Base-by-base conservation (phyloP, 2,329 filamentous ascomycete species). In the Endothia cerciana region DNA sequence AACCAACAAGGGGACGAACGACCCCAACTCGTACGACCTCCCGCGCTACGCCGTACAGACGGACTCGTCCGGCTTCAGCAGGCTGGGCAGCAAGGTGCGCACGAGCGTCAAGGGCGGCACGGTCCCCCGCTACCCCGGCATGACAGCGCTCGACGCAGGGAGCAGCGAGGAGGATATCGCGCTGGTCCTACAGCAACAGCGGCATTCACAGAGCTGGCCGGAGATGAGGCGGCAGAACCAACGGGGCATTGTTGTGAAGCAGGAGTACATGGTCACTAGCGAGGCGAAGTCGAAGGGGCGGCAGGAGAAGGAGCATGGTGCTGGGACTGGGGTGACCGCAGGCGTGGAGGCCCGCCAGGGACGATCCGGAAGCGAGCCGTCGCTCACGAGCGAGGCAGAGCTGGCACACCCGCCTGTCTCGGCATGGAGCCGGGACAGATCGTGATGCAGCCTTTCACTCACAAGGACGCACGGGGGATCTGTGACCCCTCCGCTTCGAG, bases 1-100 rank as follows among this genome's bases (percentile, higher is more conserved):
- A 2, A 43, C 40, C 4, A 7, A 2, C 36, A 22, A 36, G 13
- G 36, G 33, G 10, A 60, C 45, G 1, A 56, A 60, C 36, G 57
- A 49, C 25, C 33, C 55, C 17, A 36, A 41, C 22, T 60, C 56
- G 25, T 64, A 64, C 47, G 63, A 64, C 17, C 45, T 64, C 3
- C 63, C 63, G 19, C 63, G 33, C 38, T 64, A 64, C 28, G 56
- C 63, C 7, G 45, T 17, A 13, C 57, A 64, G 56, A 56, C 36
- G 2, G 63, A 60, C 45, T 64, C 63, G 57, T 55, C 63, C 19
- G 62, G 62, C 8, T 33, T 64, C 57, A 64, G 36, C 57, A 60
- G 55, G 15, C 36, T 60, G 17, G 63, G 63, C 36, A 62, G 60
- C 49, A 55, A 51, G 45, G 56, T 33, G n/a, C 63, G 47, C 45